Percentiles rank a stretch among this genome's conserved stretches.
Conservation (phyloP, 257 asterid genomes). For the Agastache rugosa region DNA sequence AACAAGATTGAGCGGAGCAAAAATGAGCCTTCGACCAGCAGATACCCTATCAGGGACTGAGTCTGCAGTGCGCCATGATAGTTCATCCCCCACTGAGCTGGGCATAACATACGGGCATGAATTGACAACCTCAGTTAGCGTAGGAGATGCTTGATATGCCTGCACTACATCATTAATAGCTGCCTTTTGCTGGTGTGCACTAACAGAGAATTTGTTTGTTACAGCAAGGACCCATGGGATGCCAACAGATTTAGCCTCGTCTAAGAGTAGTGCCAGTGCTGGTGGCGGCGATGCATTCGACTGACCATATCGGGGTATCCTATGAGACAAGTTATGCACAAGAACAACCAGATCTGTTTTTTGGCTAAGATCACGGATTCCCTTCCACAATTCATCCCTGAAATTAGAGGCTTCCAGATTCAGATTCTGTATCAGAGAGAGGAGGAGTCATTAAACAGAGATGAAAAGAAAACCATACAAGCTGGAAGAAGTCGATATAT, state of each 20-base stretch:
- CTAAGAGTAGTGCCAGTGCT: conserved; percentile 77
- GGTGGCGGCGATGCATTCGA: conserved; percentile 65
- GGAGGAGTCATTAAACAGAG: conserved; percentile 1
- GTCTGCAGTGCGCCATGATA: conserved; percentile 63
- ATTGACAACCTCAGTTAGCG: conserved; percentile 75
- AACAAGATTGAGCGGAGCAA: conserved; percentile 69
- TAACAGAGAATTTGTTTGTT: conserved; percentile 93
- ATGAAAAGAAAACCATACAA: not conserved
- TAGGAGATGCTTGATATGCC: conserved; percentile 86
- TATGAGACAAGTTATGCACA: conserved; percentile 95
- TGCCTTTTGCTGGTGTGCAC: conserved; percentile 91
- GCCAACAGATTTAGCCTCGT: conserved; percentile 93
- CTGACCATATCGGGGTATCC: conserved; percentile 71
- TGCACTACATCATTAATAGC: conserved; percentile 73
- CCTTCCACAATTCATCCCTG: conserved; percentile 96
- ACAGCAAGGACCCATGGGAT: conserved; percentile 95
- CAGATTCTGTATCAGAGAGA: conserved; percentile 65
- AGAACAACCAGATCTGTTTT: conserved; percentile 90
- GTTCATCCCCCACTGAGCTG: conserved; percentile 59
- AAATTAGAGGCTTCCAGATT: conserved; percentile 79
- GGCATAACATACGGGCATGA: conserved; percentile 93
- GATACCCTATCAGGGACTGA: conserved; percentile 43
- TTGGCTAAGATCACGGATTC: conserved; percentile 89
- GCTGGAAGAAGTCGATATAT: conserved; percentile 13
- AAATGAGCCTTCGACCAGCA: conserved; percentile 52